Percentiles rank a stretch among this genome's conserved stretches.
phyloP scores from a whole-genome alignment of 441 rosid genomes.

The Oxalis stricta region DNA sequence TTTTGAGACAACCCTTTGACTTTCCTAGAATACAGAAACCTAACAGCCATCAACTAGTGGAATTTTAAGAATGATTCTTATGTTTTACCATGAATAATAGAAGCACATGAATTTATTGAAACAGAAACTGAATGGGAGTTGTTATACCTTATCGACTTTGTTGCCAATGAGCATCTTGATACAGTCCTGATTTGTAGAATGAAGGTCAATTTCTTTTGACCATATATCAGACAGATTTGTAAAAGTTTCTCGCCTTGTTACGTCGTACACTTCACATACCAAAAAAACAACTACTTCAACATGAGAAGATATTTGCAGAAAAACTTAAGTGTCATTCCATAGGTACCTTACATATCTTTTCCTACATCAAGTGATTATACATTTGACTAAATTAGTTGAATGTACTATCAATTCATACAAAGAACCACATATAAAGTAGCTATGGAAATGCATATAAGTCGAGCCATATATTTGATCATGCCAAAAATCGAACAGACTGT shows the following conservation, averaged over 20 bases:
- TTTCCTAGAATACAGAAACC: slow-evolving; percentile 32
- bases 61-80: not conserved
- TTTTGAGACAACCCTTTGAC: slow-evolving; percentile 59
- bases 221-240: slow-evolving; percentile 58
- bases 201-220: slow-evolving; percentile 65
- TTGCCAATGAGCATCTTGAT: slow-evolving; percentile 75
- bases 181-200: slow-evolving; percentile 65
- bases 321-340: too few relatives aligned
- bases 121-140: too few relatives aligned
- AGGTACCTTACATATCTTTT: too few relatives aligned
- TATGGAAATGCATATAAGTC: too few relatives aligned
- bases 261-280: slow-evolving; percentile 40
- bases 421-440: too few relatives aligned
- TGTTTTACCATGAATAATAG: not conserved
- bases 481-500: too few relatives aligned
- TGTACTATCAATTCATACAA: too few relatives aligned
- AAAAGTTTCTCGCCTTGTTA: slow-evolving; percentile 63
- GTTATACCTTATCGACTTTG: slow-evolving; percentile 59
- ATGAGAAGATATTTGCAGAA: too few relatives aligned
- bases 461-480: not conserved
- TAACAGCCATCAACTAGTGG: too few relatives aligned
- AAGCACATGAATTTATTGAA: not conserved
- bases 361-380: too few relatives aligned
- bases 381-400: too few relatives aligned
- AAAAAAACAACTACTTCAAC: too few relatives aligned